Conservation (phyloP, 768 basidiomycete species). For the Hydnum rufescens region DNA sequence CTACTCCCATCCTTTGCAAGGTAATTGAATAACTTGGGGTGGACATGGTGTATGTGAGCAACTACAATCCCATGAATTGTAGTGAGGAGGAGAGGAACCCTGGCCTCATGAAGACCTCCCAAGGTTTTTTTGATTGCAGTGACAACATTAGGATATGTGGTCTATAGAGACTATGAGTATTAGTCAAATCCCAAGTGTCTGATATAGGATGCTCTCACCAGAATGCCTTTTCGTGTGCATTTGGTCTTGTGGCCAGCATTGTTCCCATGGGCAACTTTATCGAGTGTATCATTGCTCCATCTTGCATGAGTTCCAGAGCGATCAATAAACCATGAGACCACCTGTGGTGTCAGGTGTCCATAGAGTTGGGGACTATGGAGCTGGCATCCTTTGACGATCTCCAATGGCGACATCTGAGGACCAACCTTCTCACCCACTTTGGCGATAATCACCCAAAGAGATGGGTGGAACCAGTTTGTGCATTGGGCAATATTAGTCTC, state of each 20-base stretch:
- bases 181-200: not conserved
- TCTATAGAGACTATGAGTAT: not conserved
- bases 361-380: not conserved
- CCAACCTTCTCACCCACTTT: not conserved
- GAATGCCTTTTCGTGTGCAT: not conserved
- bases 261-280: not conserved
- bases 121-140: slow-evolving; percentile 1
- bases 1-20: slow-evolving; percentile 13
- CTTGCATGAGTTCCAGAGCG: not conserved
- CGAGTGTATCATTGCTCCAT: not conserved
- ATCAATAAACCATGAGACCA: not conserved
- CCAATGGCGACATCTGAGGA: not conserved
- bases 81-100: slow-evolving; percentile 14
- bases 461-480: slow-evolving; percentile 1
- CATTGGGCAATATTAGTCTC: not conserved
- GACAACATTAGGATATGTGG: not conserved
- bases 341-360: not conserved
- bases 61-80: slow-evolving; percentile 18
- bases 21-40: slow-evolving; percentile 16
- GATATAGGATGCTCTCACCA: not conserved
- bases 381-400: not conserved
- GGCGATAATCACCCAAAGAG: not conserved
- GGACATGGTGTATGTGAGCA: slow-evolving; percentile 12
- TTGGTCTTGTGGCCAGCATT: not conserved
- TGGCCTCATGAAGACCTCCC: slow-evolving; percentile 10